A percentile compares a stretch with the other conserved stretches of the same genome.
phyloP scores from a whole-genome alignment of 257 asterid species.

The Solanum chiquidenum region DNA sequence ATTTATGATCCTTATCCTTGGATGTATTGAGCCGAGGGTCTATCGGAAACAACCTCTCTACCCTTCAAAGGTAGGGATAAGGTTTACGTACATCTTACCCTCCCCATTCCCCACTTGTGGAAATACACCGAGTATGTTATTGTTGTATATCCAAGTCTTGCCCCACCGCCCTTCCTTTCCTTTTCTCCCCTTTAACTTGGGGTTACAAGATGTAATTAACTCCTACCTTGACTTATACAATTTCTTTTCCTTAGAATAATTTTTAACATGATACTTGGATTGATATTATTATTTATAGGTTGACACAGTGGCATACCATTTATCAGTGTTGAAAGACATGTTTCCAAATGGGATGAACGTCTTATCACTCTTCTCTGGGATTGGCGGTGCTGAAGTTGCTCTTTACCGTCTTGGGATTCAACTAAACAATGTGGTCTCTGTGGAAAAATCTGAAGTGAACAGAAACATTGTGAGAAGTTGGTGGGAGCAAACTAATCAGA shows the following conservation, averaged over 20 bases:
- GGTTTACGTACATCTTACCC: background rate
- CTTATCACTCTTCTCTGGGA: background rate
- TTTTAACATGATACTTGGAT: background rate
- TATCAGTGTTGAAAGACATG: background rate
- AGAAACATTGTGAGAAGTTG: background rate
- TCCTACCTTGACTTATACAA: background rate
- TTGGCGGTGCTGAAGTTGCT: background rate
- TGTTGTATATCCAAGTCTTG: background rate
- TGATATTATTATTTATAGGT: background rate
- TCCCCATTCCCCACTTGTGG: background rate
- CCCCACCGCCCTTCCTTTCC: background rate
- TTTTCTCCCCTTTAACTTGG: background rate
- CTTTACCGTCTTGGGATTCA: background rate
- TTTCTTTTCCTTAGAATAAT: background rate
- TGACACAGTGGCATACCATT: background rate
- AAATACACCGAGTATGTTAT: background rate
- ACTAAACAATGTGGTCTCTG: background rate
- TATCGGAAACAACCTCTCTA: background rate
- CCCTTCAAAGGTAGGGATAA: background rate
- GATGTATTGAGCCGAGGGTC: background rate
- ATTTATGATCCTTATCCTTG: background rate
- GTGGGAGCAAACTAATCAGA: background rate
- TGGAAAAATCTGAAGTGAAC: background rate
- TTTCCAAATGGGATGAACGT: background rate
- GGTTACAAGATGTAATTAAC: background rate